Base-by-base conservation (phyloP, 768 basidiomycete species). In the Boletus sp. region DNA sequence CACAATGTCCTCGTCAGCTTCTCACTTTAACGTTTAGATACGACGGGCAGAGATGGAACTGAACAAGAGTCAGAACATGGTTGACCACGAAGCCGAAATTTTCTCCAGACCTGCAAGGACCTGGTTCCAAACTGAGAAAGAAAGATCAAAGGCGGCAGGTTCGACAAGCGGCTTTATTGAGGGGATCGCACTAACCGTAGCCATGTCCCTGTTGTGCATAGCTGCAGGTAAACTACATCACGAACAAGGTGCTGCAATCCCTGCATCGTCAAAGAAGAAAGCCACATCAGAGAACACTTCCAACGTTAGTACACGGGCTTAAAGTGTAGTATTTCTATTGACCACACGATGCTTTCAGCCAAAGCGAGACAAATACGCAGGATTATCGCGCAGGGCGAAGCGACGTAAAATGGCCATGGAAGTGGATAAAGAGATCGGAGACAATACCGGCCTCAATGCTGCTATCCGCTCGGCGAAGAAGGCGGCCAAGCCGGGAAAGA, bases 41-140 rank as follows among this genome's bases (percentile, higher is more conserved):
- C 84, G 90, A 47, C 83, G 81, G 68, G 96, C 92, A 14, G 96
- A 99, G 71, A 97, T 98, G 94, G 92, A 98, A 70, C 65, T 99
- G 27, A 85, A 80, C 60, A 99, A 98, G 70, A 92, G 94, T 21
- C 83, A 96, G 72, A 99, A 99, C 69, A 84, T 98, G 79, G 83
- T 98, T 46, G 88, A 97, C 68, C 93, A 98, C 59, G 82, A 90
- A 70, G 83, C 79, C 11, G 96, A 98, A 74, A 99, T 99, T 61
- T 90, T 84, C 70, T 87, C 91, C 21, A 79, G 95, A 54, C 97
- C 97, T 6, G 93, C 93, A 17, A 81, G 96, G 62, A 98, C 94
- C n/a, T 99, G 97, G 97, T 99, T 99, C 80, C 97, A 98, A 73
- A 84, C 80, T 9, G 77, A 79, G 53, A 89, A 87, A 69, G 93